Base-by-base conservation (phyloP, 768 basidiomycete species). In the Gymnopilus junonius region DNA sequence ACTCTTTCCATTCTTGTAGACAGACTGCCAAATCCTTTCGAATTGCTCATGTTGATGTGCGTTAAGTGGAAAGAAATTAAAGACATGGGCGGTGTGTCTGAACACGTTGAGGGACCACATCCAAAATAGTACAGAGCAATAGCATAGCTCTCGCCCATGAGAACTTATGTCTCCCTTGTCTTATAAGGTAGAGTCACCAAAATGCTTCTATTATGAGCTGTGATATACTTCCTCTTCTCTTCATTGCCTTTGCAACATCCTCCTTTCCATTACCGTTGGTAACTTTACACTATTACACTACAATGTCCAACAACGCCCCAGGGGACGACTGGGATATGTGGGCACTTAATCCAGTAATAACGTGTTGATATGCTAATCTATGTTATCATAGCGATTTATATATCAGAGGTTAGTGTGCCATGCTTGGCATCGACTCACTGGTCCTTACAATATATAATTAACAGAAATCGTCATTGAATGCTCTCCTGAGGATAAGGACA, bases 11-110 rank as follows among this genome's bases (percentile, higher is more conserved):
- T 35, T 35, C 2, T 12, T 35, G 10, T 35, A 11, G 10, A 35
- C 14, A 8, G 14, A 12, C 34, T 35, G 4, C 2, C 34, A 11
- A 11, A n/a, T 35, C 2, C 8, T 35, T 35, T 35, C 4, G 34
- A 35, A 35, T 11, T 35, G 95, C 72, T 11, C 91, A 85, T 67
- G 84, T 91, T 1, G 85, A 84, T 23, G 96, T 85, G 68, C 98
- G 96, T 4, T 85, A 77, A 1, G 91, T 87, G 12, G 97, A 82
- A 0, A 91, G 87, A 43, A 91, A 83, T 6, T 98, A 79, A 10
- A 92, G 90, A 5, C 90, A 91, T 6, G 34, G 14, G 34, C 10
- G 34, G 14, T 35, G 34, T 35, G 10, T 35, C 10, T 11, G 34
- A 11, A 35, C 5, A 5, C 34, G 34, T 11, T 35, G 10, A 35